Base-by-base conservation (phyloP, 2,329 filamentous ascomycete genomes). In the Cercospora sojina region DNA sequence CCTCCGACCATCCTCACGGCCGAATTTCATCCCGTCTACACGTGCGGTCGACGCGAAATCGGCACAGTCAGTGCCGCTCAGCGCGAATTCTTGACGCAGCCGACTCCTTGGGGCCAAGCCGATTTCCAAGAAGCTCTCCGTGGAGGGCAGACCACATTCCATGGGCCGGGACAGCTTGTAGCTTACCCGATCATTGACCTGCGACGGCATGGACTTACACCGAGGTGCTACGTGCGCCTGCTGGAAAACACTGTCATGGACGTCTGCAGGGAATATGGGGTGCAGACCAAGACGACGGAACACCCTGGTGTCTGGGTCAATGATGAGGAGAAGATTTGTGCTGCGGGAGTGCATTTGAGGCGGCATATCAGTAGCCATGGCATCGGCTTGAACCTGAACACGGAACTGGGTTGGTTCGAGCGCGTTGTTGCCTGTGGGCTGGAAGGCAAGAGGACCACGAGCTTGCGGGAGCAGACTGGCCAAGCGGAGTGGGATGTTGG, bases 151-250 rank as follows among this genome's bases (percentile, higher is more conserved):
- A 93, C 92, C 0, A 98, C 95, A 2, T 98, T 97, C 81, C 95
- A 99, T 77, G 95, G 94, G 0, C 95, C 94, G 0, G 94, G 94
- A 0, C 95, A 99, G 78, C 81, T 96, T 58, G 91, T 97, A 38
- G 87, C 93, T n/a, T 99, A 96, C 83, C 92, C 94, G 3, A 87
- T 97, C 59, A 78, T 96, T n/a, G 92, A 97, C 77, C 84, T 98
- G 64, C 87, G 87, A 63, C 83, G 86, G 10, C 86, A 92, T 70
- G 80, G 81, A 0, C 81, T 95, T 20, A 88, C 86, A 4, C 90
- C 95, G 12, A 83, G 91, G 18, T 87, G 86, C 68, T 97, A 96
- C 79, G 90, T 96, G 5, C 85, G 87, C 38, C 79, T 93, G 32
- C 84, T 99, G 1, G 93, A 99, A 77, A 84, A 88, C 67, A 88